These are phyloP conservation scores for Pisolithus sp. DNA, from an alignment of 768 basidiomycete species.

Conservation along the genomic window DNA sequence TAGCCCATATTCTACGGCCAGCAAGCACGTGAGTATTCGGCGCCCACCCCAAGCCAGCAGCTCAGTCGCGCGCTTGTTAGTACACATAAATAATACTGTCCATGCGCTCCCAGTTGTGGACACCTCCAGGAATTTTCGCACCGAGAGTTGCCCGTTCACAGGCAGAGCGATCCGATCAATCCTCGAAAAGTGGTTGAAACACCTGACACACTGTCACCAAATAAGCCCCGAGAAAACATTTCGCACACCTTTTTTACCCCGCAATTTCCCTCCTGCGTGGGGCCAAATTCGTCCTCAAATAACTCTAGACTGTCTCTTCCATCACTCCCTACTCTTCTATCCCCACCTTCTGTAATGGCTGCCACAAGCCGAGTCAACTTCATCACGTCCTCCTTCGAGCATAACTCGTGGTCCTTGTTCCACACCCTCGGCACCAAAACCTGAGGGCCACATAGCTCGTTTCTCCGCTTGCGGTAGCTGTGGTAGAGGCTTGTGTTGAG, in stretches of 20 bases:
- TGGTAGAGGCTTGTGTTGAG: constrained; percentile 45
- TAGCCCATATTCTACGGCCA: no score
- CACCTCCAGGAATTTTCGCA: no score
- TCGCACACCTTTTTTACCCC: constrained; percentile 21
- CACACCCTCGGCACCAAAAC: constrained; percentile 66
- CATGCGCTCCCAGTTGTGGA: background rate
- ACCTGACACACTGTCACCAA: constrained; percentile 7
- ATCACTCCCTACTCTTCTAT: background rate
- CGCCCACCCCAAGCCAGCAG: no score
- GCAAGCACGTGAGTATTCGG: no score
- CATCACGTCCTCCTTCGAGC: constrained; percentile 30
- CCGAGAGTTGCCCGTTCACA: background rate
- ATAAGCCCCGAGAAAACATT: background rate
- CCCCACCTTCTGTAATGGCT: background rate
- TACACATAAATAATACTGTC: background rate
- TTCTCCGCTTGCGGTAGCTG: constrained; percentile 54
- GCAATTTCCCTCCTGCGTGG: constrained; percentile 22
- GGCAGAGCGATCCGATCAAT: constrained; percentile 9
- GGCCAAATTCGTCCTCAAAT: constrained; percentile 28
- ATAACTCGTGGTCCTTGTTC: constrained; percentile 50
- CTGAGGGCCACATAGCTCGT: constrained; percentile 49
- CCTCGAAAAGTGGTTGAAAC: constrained; percentile 30
- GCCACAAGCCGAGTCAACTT: constrained; percentile 19
- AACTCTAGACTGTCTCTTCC: constrained; percentile 22
- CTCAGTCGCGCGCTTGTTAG: no score